A percentile compares a stretch with the other conserved stretches of the same genome.
phyloP scores from a whole-genome alignment of 2,329 filamentous ascomycete genomes.

The Colletotrichum musicola region DNA sequence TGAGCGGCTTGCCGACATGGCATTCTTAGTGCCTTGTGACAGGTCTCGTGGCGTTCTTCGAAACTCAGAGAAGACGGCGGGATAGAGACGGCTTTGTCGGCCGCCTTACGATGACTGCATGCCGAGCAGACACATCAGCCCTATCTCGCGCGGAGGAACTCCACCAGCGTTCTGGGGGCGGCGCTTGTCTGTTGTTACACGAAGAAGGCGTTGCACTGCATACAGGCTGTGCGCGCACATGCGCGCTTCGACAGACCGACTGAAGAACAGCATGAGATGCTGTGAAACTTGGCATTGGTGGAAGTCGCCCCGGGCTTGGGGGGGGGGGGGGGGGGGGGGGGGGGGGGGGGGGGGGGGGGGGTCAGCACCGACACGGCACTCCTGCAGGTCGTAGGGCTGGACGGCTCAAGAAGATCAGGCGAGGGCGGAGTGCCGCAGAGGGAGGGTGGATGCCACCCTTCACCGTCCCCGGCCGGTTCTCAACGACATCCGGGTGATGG shows the following conservation, averaged over 20 bases:
- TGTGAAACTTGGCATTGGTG: background rate
- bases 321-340: slow-evolving; percentile 13
- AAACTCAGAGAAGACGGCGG: background rate
- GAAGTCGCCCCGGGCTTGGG: background rate
- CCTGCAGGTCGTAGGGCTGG: slow-evolving; percentile 33
- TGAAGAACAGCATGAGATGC: background rate
- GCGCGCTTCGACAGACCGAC: background rate
- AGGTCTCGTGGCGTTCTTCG: background rate
- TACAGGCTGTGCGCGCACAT: slow-evolving; percentile 6
- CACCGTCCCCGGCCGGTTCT: background rate
- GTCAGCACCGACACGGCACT: slow-evolving; percentile 4
- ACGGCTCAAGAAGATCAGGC: slow-evolving; percentile 23
- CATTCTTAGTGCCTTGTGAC: slow-evolving; percentile 6
- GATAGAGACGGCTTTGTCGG: slow-evolving; percentile 5
- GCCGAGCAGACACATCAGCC: background rate
- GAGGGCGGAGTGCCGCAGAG: background rate
- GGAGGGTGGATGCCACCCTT: slow-evolving; percentile 2
- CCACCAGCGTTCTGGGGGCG: background rate
- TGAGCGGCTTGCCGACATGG: background rate
- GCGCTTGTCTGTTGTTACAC: slow-evolving; percentile 1
- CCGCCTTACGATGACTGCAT: slow-evolving; percentile 27
- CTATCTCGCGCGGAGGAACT: background rate
- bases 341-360: slow-evolving; percentile 8
- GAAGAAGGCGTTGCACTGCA: background rate
- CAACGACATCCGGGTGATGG: background rate